These are phyloP conservation scores for Blastomyces percursus DNA, from an alignment of 2,329 filamentous ascomycete genomes.

Conservation along the genomic window DNA sequence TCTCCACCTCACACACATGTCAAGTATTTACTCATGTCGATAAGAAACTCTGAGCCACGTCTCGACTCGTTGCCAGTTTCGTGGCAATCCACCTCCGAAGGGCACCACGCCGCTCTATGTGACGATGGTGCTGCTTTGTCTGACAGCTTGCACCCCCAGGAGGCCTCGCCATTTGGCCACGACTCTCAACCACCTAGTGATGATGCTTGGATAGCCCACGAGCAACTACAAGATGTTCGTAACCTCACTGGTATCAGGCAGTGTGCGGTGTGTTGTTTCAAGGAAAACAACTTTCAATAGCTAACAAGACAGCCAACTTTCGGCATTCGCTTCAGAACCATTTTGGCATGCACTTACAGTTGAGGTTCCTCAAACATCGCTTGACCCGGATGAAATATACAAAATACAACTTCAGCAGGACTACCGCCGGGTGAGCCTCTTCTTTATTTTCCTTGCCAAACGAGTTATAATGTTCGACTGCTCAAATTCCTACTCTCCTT, in stretches of 20 bases:
- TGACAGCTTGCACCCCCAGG: not conserved
- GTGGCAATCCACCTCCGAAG: not conserved
- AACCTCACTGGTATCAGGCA: too few relatives aligned
- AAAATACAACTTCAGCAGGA: not conserved
- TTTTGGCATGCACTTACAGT: not conserved
- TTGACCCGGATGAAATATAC: not conserved
- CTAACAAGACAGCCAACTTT: not conserved
- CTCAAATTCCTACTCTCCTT: not conserved
- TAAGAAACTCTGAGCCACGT: not conserved
- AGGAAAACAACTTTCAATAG: not conserved
- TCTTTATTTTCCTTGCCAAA: not conserved
- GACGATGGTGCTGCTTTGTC: not conserved
- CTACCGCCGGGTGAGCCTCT: not conserved
- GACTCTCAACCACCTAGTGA: not conserved
- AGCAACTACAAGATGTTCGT: not conserved
- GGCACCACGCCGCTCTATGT: not conserved
- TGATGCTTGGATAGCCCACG: not conserved
- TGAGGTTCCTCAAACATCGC: not conserved
- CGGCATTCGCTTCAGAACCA: not conserved
- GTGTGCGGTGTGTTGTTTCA: not conserved
- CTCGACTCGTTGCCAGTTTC: not conserved
- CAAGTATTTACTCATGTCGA: not conserved
- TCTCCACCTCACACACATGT: not conserved
- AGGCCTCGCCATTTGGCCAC: not conserved
- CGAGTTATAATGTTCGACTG: not conserved